Evolutionary conservation across 495 filamentous ascomycete species (phyloP), one percentile per base, ranked within the genome.

Genomic region (Neurospora tetrasperma): DNA sequence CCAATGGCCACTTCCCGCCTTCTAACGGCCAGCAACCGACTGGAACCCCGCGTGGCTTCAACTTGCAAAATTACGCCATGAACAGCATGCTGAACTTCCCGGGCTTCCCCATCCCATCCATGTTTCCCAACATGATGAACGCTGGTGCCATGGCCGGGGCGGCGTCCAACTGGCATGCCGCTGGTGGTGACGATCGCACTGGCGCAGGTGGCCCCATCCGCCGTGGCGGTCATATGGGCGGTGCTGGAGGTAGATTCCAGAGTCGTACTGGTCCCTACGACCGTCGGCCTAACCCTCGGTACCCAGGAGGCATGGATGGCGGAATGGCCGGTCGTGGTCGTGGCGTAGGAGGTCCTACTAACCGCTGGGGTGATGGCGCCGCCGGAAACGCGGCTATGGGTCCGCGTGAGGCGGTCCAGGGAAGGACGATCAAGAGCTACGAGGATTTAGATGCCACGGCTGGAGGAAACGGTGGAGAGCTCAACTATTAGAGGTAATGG

Each of bases 1-100:
- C 92, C 82, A 98, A 98, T 76, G 94, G 95, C 2, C 96, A 99
- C 81, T 97, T 97, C 85, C 93, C 94, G 0, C 86, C 91, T 41
- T 79, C 83, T n/a, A 88, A 90, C 76, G 90, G 90, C 69, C 90
- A 93, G 73, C 84, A 86, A 48, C 88, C 90, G 35, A 86, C 90
- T n/a, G 94, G 94, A 20, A 96, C 96, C 5, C 95, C 96, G 38
- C 92, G 96, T 48, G 94, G 93, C 5, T 98, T 98, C 84, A 94
- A 92, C 74, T 87, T 98, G 8, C 84, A 90, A n/a, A 89, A 89
- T 74, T 87, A 87, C 42, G 75, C 82, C 42, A 82, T 88, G 79
- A 84, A 83, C 71, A 82, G 76, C 66, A 89, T 93, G 86, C 85
- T 90, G 7, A 76, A 82, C 41, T 85, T 90, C 78, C 80, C 82